A percentile compares a stretch with the other conserved stretches of the same genome.
Evolutionary conservation across 2,329 filamentous ascomycete species (phyloP).

Genomic region (Fusarium decemcellulare): DNA sequence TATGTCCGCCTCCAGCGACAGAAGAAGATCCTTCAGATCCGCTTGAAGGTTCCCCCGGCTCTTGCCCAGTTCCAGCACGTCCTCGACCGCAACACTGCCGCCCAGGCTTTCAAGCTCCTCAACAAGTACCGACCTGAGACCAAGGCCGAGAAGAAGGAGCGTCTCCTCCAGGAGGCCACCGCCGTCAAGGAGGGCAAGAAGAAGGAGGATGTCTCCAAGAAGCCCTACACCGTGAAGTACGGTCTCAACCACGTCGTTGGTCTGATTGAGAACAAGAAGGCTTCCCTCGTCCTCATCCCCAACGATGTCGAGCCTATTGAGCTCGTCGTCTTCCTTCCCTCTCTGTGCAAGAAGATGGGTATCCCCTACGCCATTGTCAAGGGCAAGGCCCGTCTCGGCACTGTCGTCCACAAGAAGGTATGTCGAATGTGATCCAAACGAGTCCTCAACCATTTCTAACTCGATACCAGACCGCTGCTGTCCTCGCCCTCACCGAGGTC

Average conservation of each 20-base stretch:
- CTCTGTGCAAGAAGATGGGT: conserved; percentile 99
- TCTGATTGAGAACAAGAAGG: conserved; percentile 99
- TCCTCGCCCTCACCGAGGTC: conserved; percentile 96
- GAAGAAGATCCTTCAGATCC: conserved; percentile 96
- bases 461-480: conserved; percentile 89
- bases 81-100: conserved; percentile 95
- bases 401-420: conserved; percentile 99
- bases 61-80: conserved; percentile 98
- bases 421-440: conserved; percentile 28
- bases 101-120: conserved; percentile 98
- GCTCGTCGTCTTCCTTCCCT: conserved; percentile 98
- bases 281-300: conserved; percentile 95
- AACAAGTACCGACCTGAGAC: conserved; percentile 99
- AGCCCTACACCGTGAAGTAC: conserved; percentile 99
- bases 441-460: conserved; percentile 43
- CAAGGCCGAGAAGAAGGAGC: conserved; percentile 99
- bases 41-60: conserved; percentile 97
- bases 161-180: conserved; percentile 97
- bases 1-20: conserved; percentile 98
- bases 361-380: conserved; percentile 99
- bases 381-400: conserved; percentile 99
- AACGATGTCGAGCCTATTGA: conserved; percentile 99
- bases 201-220: conserved; percentile 99
- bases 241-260: conserved; percentile 99
- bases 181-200: conserved; percentile 99